Percentiles rank a stretch among this genome's conserved stretches.
phyloP scores from a whole-genome alignment of 805 yeast species.

The Saccharomycopsis olivae region DNA sequence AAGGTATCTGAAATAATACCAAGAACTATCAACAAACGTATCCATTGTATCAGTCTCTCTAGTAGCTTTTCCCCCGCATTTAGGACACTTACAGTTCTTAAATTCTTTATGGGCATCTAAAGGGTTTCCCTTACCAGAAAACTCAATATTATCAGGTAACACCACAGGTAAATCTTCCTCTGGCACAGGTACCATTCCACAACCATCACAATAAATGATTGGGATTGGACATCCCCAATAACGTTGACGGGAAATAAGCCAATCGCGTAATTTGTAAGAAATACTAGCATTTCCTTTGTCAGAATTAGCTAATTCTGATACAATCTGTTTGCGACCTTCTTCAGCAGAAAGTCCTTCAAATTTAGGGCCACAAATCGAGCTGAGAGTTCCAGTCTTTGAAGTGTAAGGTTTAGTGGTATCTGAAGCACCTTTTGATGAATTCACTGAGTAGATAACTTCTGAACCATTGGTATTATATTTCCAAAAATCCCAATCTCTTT shows the following conservation, averaged over 20 bases:
- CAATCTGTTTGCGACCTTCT: slow-evolving; percentile 43
- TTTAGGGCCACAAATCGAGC: slow-evolving; percentile 25
- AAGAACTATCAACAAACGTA: slow-evolving; percentile 94
- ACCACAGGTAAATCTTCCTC: slow-evolving; percentile 74
- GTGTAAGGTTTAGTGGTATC: slow-evolving; percentile 27
- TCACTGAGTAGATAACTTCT: too few species aligned
- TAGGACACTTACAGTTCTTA: slow-evolving; percentile 69
- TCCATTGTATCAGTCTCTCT: slow-evolving; percentile 99
- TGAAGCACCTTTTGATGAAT: slow-evolving; percentile 5
- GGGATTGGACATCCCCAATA: slow-evolving; percentile 99
- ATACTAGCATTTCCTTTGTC: slow-evolving; percentile 37
- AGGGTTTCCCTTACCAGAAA: slow-evolving; percentile 53
- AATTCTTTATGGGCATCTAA: slow-evolving; percentile 56
- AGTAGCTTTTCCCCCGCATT: slow-evolving; percentile 53
- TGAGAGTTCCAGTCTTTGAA: slow-evolving; percentile 37
- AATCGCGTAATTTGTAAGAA: slow-evolving; percentile 70
- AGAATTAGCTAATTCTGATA: slow-evolving; percentile 28
- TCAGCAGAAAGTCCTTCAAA: slow-evolving; percentile 38
- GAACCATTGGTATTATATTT: slow-evolving; percentile 43
- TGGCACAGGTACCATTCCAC: slow-evolving; percentile 93
- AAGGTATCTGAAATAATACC: slow-evolving; percentile 84
- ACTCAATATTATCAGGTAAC: slow-evolving; percentile 45
- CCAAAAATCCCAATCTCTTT: slow-evolving; percentile 81
- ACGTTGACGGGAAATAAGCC: slow-evolving; percentile 91
- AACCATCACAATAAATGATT: slow-evolving; percentile 70